Evolutionary conservation across 2,329 filamentous ascomycete species (phyloP), one percentile per base, ranked within the genome.

Genomic region (Huntiella bhutanensis): DNA sequence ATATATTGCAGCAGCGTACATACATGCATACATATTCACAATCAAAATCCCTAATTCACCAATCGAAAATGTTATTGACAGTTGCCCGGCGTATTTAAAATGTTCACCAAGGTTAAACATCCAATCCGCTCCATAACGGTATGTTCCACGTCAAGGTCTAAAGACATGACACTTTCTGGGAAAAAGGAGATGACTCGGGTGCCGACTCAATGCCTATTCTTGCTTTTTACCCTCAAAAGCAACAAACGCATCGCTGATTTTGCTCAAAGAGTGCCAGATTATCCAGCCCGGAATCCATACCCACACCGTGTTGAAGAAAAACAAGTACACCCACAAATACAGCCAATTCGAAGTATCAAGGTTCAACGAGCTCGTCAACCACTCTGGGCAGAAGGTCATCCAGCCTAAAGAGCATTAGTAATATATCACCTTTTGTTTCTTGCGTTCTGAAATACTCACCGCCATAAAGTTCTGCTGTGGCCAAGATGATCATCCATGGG

Each of bases 311-410:
- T 81, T 81, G 64, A 81, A 80, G 59, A 80, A 80, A 53, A 77
- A 64, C 12, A 81, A 62, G 53, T 80, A 80, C 11, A 80, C 63
- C 75, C 75, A 80, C 52, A 70, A 62, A 54, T 77, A 77, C 73
- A 81, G 77, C 54, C 73, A 78, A 60, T 80, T 80, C 61, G 68
- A 75, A 13, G 66, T 66, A 57, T 80, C 73, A 49, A 81, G 68
- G 55, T 77, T 78, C 52, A 67, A 56, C 56, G 69, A 80, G 44
- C 68, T 69, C 2, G 68, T 71, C 10, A 81, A 61, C 77, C 77
- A 81, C 60, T 81, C 77, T 10, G 77, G 77, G 59, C 71, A 75
- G 56, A 81, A 81, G 0, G 77, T 81, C 71, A 81, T 80, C 61
- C 76, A 81, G 13, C 76, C 72, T 74, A 17, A 6, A 46, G 19